phyloP scores from a whole-genome alignment of 129 eudicot species.

The Lactuca saligna region DNA sequence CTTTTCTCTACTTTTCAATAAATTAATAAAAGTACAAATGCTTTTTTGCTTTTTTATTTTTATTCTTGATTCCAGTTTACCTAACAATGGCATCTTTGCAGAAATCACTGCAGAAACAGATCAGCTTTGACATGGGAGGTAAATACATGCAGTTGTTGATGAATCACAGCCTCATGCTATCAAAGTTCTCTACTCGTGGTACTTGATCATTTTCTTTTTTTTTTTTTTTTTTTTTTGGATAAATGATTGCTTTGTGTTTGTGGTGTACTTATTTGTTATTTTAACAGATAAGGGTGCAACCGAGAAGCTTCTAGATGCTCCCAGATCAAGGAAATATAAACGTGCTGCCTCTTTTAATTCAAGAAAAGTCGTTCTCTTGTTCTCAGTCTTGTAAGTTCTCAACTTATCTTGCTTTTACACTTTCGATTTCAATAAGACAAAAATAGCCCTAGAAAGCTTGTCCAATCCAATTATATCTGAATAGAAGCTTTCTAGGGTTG shows the following conservation, averaged over 20 bases:
- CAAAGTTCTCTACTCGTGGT: constrained; percentile 66
- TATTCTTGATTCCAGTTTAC: not conserved
- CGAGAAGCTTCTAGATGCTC: constrained; percentile 51
- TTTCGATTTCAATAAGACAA: not conserved
- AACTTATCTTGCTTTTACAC: constrained; percentile 3
- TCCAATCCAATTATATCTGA: too few species aligned
- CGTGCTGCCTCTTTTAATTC: constrained; percentile 74
- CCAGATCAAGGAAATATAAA: constrained; percentile 73
- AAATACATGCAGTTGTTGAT: constrained; percentile 64
- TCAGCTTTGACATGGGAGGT: constrained; percentile 63
- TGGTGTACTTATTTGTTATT: not conserved
- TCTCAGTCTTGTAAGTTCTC: constrained; percentile 76
- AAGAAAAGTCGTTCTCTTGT: constrained; percentile 77
- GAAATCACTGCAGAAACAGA: constrained; percentile 67
- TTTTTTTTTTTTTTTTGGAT: too few species aligned
- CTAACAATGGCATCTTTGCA: constrained; percentile 30
- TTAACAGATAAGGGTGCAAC: constrained; percentile 49
- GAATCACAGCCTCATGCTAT: constrained; percentile 59
- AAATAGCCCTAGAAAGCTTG: too few species aligned
- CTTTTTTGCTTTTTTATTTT: not conserved
- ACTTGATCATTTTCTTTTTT: constrained; percentile 8
- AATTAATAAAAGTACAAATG: too few species aligned
- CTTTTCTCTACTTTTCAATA: too few species aligned
- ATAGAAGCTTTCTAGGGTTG: too few species aligned
- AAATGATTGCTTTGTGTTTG: not conserved